Evolutionary conservation across 1,284 basidiomycete genomes (phyloP), one percentile per base, ranked within the genome.

Genomic region (Pseudozyma sp.): DNA sequence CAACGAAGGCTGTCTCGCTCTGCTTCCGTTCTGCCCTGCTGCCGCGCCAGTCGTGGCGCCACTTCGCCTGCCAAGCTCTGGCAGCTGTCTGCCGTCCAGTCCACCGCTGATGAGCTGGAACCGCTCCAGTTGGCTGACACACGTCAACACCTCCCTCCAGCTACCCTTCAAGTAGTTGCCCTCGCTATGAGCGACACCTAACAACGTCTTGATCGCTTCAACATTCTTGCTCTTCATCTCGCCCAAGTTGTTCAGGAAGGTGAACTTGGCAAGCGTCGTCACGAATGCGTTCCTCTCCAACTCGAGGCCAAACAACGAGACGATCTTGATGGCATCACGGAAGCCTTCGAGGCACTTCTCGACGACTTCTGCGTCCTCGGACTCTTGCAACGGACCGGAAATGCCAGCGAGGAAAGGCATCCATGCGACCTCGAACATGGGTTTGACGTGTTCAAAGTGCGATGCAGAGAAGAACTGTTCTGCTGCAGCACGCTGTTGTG

Each of bases 1-100:
- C 59, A 92, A 89, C 36, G 74, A 49, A 39, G 73, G 73, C 52
- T 54, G 72, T 19, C 60, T 51, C 11, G 56, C 51, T 31, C 31
- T 53, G 34, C 35, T 48, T 25, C 61, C 49, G 38, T 58, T 66
- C 9, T 63, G 54, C 8, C 52, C 59, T 7, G 57, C 53, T 2
- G 64, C 64, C 38, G 44, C 34, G 19, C 59, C 59, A 3, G 63
- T 42, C 19, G 47, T 36, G 6, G 56, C 38, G 1, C 47, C 49
- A 6, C 48, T 54, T 31, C 92, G 92, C 70, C 92, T 89, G 47
- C 91, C 90, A 42, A 90, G 83, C 66, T 97, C 95, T 1, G 92
- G 90, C 13, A 95, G 87, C 64, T 95, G 94, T 52, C 85, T 76
- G 48, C 86, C 85, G 55, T 87, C 86, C 54, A 86, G 82, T 10